Evolutionary conservation across 257 asterid genomes (phyloP), one percentile per base, ranked within the genome.

Genomic region (Coffea canephora): DNA sequence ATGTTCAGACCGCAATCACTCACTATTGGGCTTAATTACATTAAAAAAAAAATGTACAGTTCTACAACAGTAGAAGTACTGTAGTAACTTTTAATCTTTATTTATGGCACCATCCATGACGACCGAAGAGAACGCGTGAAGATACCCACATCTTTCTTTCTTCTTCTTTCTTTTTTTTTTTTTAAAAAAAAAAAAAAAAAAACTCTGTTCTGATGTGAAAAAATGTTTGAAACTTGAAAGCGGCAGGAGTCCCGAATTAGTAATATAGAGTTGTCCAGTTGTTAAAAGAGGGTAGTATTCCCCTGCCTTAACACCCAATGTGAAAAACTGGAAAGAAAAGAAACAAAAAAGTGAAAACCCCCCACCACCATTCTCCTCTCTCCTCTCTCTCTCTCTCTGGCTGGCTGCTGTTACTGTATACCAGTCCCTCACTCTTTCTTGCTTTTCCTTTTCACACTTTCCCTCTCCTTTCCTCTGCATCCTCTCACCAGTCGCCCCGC

Each of bases 321-420:
- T 39, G 43, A 39, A 39, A 39, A 2, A 39, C 43, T 39, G 43
- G 34, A 31, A 31, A 31, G 34, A 1, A 31, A 31, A 31, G 27
- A 27, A 31, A 31, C 0, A 3, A 13, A 55, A 21, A 46, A 46
- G 49, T 16, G 39, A 73, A 64, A 50, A 27, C 73, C 43, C 80
- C 34, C 43, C 69, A 8, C 39, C 64, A 36, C 77, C 27, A 0
- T 2, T 14, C 69, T 55, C 61, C 74, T 74, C 46, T 55, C 65
- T 19, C n/a, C 57, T 23, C 48, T 34, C 14, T 70, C 57, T 31
- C 23, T 46, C 76, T 79, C 25, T 6, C 77, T 66, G 27, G 41
- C 78, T 79, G 50, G 77, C 76, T 46, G 48, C 54, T 54, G 62
- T 77, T 75, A 79, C 54, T 71, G 45, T 71, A 8, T n/a, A 46